These are phyloP conservation scores for Apiotrichum siamense DNA, from an alignment of 1,284 basidiomycete species.

Conservation along the genomic window DNA sequence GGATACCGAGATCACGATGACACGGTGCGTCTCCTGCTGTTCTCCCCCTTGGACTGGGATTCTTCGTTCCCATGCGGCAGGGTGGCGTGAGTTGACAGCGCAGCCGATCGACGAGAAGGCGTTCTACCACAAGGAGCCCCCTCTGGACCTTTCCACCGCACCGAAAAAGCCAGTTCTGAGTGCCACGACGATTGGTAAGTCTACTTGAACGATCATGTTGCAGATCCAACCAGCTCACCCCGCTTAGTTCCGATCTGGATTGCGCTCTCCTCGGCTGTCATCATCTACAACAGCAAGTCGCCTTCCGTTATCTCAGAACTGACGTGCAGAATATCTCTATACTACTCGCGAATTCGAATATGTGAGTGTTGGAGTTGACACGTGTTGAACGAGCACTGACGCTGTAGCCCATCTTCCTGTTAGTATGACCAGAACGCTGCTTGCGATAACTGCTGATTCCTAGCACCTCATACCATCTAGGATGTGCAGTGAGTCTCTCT, in stretches of 20 bases:
- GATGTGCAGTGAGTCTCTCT: conserved; percentile 37
- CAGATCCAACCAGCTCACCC: not conserved
- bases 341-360: conserved; percentile 71
- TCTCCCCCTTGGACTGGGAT: too few relatives aligned
- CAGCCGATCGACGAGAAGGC: not conserved
- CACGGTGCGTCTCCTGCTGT: too few relatives aligned
- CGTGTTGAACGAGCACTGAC: conserved; percentile 8
- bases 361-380: conserved; percentile 21
- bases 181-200: conserved; percentile 18
- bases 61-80: too few relatives aligned
- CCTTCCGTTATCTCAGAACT: not conserved
- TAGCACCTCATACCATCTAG: conserved; percentile 53
- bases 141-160: not conserved
- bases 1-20: not conserved
- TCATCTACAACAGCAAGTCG: conserved; percentile 79
- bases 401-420: conserved; percentile 45
- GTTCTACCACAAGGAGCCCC: not conserved
- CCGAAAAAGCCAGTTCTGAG: conserved; percentile 1
- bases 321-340: conserved; percentile 62
- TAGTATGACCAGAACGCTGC: conserved; percentile 32
- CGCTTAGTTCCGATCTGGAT: conserved; percentile 58
- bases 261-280: conserved; percentile 76
- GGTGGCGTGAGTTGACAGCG: not conserved
- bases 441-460: conserved; percentile 70
- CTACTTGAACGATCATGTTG: not conserved